Evolutionary conservation across 2,329 filamentous ascomycete species (phyloP).

Genomic region (Fusarium gaditjirri): DNA sequence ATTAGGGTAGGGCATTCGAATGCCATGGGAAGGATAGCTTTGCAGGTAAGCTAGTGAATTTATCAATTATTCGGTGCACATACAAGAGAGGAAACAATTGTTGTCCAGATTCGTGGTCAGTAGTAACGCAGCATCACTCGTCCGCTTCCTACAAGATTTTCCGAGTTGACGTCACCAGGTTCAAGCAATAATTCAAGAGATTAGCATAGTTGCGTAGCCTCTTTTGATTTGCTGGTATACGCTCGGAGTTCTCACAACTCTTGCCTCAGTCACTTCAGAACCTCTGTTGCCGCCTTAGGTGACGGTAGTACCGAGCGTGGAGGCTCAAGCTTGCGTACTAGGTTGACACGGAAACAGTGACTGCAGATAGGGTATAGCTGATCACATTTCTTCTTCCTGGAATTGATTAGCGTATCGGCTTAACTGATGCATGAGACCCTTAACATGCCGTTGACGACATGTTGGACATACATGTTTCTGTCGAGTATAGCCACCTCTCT

Average conservation of each 20-base stretch:
- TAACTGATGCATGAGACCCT: not conserved
- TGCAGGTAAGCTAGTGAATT: not conserved
- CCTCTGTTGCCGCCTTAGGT: not conserved
- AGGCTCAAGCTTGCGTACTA: not conserved
- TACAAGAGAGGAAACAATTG: not conserved
- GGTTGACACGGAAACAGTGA: not conserved
- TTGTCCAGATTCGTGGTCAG: not conserved
- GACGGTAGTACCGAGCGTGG: not conserved
- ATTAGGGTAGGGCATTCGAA: conserved; percentile 34
- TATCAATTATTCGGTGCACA: not conserved
- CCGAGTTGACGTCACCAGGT: not conserved
- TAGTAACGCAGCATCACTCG: not conserved
- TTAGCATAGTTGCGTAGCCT: not conserved
- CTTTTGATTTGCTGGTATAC: not conserved
- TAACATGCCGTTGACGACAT: conserved; percentile 26
- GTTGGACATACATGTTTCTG: conserved; percentile 38
- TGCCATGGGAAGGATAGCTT: conserved; percentile 37
- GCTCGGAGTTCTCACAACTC: not conserved
- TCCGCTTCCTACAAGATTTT: not conserved
- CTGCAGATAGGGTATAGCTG: not conserved
- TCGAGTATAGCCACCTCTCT: conserved; percentile 31
- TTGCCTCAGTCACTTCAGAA: not conserved
- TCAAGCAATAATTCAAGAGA: not conserved
- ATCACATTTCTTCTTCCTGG: not conserved
- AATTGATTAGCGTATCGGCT: not conserved